phyloP scores from a whole-genome alignment of 1,284 basidiomycete genomes.

The Schizophyllum amplum region DNA sequence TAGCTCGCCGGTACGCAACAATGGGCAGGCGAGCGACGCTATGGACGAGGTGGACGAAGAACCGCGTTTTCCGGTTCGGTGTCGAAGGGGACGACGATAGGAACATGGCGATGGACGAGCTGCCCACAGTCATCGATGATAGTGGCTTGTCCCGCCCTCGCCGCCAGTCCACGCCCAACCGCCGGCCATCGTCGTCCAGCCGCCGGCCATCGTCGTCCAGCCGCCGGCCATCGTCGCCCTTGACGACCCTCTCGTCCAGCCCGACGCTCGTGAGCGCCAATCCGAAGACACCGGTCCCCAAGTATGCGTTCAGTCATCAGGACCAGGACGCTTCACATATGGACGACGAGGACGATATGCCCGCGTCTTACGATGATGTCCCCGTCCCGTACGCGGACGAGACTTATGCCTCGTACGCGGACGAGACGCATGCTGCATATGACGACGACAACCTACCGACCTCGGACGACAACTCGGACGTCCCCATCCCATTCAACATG shows the following conservation, averaged over 20 bases:
- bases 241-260: background rate
- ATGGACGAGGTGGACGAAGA: slow-evolving; percentile 5
- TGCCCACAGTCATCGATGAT: too few species aligned
- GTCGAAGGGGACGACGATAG: background rate
- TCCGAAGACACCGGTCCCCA: background rate
- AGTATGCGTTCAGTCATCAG: background rate
- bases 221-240: background rate
- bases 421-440: background rate
- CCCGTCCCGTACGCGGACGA: background rate
- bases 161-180: too few species aligned
- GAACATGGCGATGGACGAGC: too few species aligned
- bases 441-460: background rate
- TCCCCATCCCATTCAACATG: background rate
- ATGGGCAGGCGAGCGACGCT: background rate
- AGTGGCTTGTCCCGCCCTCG: too few species aligned
- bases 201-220: too few species aligned
- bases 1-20: background rate
- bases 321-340: too few species aligned
- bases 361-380: background rate
- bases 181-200: too few species aligned
- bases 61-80: slow-evolving; percentile 6
- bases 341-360: background rate
- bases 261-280: background rate
- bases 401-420: background rate
- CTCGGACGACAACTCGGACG: background rate